Conservation (phyloP, 805 yeast genomes). For the Isabelozyma rhagii region DNA sequence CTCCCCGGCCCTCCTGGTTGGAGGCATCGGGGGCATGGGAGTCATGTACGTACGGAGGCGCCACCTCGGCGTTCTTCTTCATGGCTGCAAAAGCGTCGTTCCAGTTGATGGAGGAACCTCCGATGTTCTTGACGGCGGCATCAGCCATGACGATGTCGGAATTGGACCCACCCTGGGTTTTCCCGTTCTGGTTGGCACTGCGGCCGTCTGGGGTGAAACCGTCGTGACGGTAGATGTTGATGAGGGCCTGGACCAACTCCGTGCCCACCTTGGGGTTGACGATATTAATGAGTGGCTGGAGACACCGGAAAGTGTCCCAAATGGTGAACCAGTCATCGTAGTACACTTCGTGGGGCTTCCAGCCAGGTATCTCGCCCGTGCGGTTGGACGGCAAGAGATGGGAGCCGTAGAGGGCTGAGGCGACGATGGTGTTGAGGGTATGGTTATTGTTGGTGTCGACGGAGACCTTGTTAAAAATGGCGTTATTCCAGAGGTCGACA, state of each 20-base stretch:
- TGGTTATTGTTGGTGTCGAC: slow-evolving; percentile 6
- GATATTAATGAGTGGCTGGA: slow-evolving; percentile 29
- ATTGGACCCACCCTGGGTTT: slow-evolving; percentile 36
- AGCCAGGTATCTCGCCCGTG: slow-evolving; percentile 28
- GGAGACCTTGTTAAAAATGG: slow-evolving; percentile 22
- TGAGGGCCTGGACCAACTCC: slow-evolving; percentile 24
- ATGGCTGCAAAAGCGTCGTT: slow-evolving; percentile 25
- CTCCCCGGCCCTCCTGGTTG: slow-evolving; percentile 32
- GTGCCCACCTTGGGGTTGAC: slow-evolving; percentile 21
- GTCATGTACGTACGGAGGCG: slow-evolving; percentile 26
- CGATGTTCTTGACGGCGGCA: slow-evolving; percentile 26
- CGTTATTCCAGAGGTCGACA: slow-evolving; percentile 14
- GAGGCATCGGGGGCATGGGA: slow-evolving; percentile 24
- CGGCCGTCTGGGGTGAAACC: slow-evolving; percentile 38
- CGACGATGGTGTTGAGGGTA: slow-evolving; percentile 11
- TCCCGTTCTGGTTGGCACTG: slow-evolving; percentile 32
- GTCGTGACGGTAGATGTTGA: slow-evolving; percentile 26
- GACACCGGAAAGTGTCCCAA: slow-evolving; percentile 36
- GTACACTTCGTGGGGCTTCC: slow-evolving; percentile 21
- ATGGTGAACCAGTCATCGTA: slow-evolving; percentile 37
- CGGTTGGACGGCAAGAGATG: slow-evolving; percentile 28
- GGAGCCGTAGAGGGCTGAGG: slow-evolving; percentile 25
- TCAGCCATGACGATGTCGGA: slow-evolving; percentile 36
- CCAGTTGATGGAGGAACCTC: slow-evolving; percentile 21
- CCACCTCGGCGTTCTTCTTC: slow-evolving; percentile 32